Conservation (phyloP, 1,139 yeast genomes). For the Saccharomycopsis phalli region DNA sequence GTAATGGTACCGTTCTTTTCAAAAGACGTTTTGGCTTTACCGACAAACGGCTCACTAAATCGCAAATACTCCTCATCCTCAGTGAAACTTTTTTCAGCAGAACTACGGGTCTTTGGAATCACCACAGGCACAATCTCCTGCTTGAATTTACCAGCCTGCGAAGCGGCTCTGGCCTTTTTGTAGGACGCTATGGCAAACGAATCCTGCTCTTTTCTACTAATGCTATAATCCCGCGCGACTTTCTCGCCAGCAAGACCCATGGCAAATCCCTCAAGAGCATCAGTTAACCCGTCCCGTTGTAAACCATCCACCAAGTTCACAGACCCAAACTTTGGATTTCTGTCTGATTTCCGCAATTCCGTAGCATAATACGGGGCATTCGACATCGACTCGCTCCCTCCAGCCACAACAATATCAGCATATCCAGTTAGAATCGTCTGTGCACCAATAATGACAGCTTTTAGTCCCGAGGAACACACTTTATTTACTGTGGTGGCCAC, state of each 20-base stretch:
- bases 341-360: slow-evolving; percentile 71
- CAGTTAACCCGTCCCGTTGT: slow-evolving; percentile 83
- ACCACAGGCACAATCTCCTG: slow-evolving; percentile 78
- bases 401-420: slow-evolving; percentile 89
- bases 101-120: slow-evolving; percentile 83
- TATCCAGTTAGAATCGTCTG: slow-evolving; percentile 82
- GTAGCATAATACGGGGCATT: slow-evolving; percentile 92
- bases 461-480: slow-evolving; percentile 96
- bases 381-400: slow-evolving; percentile 97
- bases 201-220: slow-evolving; percentile 66
- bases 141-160: slow-evolving; percentile 66
- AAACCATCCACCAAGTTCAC: slow-evolving; percentile 74
- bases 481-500: slow-evolving; percentile 89
- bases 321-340: slow-evolving; percentile 80
- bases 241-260: slow-evolving; percentile 98
- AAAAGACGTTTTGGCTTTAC: slow-evolving; percentile 84
- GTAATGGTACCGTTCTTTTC: slow-evolving; percentile 87
- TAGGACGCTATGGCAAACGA: slow-evolving; percentile 59
- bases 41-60: slow-evolving; percentile 65
- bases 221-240: slow-evolving; percentile 66
- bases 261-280: slow-evolving; percentile 74
- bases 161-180: slow-evolving; percentile 72
- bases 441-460: slow-evolving; percentile 81
- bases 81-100: slow-evolving; percentile 65
- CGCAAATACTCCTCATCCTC: slow-evolving; percentile 59